Percentiles rank a stretch among this genome's conserved stretches.
phyloP scores from a whole-genome alignment of 2,329 filamentous ascomycete species.

The Graphium sp. region DNA sequence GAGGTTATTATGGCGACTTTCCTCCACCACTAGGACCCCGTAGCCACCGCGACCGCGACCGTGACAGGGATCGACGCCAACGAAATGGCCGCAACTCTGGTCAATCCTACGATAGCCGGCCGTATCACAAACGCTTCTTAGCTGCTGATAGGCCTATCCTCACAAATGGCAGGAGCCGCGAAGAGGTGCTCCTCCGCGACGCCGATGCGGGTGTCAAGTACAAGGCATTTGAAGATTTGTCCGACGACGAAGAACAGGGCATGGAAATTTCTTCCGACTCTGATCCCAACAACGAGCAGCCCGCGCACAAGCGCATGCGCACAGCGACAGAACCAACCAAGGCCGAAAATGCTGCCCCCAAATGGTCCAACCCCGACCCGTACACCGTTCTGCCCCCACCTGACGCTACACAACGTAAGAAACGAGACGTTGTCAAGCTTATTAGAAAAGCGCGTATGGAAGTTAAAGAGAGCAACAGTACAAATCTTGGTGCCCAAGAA shows the following conservation, averaged over 20 bases:
- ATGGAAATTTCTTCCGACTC: constrained; percentile 48
- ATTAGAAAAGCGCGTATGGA: constrained; percentile 78
- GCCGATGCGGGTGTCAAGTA: constrained; percentile 30
- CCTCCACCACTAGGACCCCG: constrained; percentile 7
- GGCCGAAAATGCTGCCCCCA: constrained; percentile 37
- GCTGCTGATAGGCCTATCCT: constrained; percentile 33
- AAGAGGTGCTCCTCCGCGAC: constrained; percentile 29
- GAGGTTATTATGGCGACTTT: constrained; percentile 5
- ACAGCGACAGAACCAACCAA: constrained; percentile 13
- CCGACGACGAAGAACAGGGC: constrained; percentile 44
- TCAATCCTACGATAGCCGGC: constrained; percentile 11
- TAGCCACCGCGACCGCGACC: constrained; percentile 5
- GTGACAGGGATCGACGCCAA: constrained; percentile 7
- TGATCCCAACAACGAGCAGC: constrained; percentile 20
- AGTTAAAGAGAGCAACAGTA: constrained; percentile 24
- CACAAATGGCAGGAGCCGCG: constrained; percentile 19
- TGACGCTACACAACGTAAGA: constrained; percentile 57
- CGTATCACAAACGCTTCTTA: constrained; percentile 16
- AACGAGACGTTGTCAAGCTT: constrained; percentile 73
- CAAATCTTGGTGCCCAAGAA: constrained; percentile 40
- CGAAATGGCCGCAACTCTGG: constrained; percentile 11
- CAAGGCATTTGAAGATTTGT: constrained; percentile 36
- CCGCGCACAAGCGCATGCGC: constrained; percentile 24
- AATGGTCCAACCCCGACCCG: constrained; percentile 92
- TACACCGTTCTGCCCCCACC: constrained; percentile 77